A percentile compares a stretch with the other conserved stretches of the same genome.
These are phyloP conservation scores for Stagonosporopsis vannaccii DNA, from an alignment of 2,329 filamentous ascomycete species.

Conservation along the genomic window DNA sequence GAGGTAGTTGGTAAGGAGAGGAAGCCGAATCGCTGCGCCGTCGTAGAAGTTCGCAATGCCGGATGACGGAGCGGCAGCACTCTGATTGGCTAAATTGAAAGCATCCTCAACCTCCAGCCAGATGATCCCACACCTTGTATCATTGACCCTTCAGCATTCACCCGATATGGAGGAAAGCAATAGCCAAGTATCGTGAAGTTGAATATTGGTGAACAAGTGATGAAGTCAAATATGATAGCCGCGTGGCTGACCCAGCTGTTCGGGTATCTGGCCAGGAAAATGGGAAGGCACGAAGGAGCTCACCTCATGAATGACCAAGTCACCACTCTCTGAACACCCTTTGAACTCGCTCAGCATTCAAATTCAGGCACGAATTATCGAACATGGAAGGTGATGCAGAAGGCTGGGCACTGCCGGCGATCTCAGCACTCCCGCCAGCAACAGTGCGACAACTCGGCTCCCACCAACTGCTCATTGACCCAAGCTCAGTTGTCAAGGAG, in stretches of 20 bases:
- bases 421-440: slow-evolving; percentile 52
- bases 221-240: slow-evolving; percentile 18
- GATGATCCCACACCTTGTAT: neutral
- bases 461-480: slow-evolving; percentile 65
- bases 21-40: slow-evolving; percentile 6
- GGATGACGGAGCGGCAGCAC: slow-evolving; percentile 8
- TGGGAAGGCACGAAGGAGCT: slow-evolving; percentile 32
- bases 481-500: slow-evolving; percentile 73
- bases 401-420: slow-evolving; percentile 27
- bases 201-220: neutral
- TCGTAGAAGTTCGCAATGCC: slow-evolving; percentile 6
- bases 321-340: neutral
- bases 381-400: neutral
- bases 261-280: neutral
- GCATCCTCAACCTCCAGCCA: slow-evolving; percentile 17
- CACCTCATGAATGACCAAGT: neutral
- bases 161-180: neutral
- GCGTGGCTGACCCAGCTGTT: neutral
- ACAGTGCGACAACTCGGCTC: slow-evolving; percentile 66
- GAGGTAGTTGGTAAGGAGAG: slow-evolving; percentile 5
- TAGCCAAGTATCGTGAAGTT: too few species aligned
- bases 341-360: neutral
- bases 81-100: slow-evolving; percentile 37
- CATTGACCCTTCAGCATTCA: neutral
- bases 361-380: neutral